Base-by-base conservation (phyloP, 176 grass and related monocot species). In the Alopecurus myosuroides region DNA sequence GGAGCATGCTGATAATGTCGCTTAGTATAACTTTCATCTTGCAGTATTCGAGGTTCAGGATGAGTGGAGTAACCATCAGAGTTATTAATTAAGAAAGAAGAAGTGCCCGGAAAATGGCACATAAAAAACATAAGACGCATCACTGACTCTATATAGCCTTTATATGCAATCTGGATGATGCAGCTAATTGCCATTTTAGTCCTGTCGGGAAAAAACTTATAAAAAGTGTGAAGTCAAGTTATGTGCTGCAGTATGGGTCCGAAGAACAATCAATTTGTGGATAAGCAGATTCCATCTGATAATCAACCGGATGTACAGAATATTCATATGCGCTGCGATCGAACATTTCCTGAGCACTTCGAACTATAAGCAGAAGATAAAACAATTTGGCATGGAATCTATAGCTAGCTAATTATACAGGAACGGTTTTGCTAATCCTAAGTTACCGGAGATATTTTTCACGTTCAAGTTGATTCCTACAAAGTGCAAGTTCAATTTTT, bases 311-410 rank as follows among this genome's bases (percentile, higher is more conserved):
- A 46, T 45, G n/a, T 36, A 22, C 76, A 80, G 34, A 8, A 80
- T 74, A 88, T 74, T 85, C 68, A 81, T 79, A 60, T 40, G 55
- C 12, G 8, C 1, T 17, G 22, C 0, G 37, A 81, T 76, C 77
- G 26, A 79, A 55, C 76, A 85, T 80, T 80, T 67, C 13, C 11
- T 68, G 57, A 46, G 67, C 76, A 89, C 87, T 66, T 79, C 76
- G 11, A 46, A 29, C 76, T 51, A 1, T 10, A 65, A 58, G 46
- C 57, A 81, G 80, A 66, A 85, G 45, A 85, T 60, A 85, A 25
- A 60, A 30, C 87, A 76, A 85, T 68, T 81, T 81, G 22, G 8
- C 4, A 0, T 88, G 22, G 37, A 22, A 39, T 14, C 22, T 40
- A 23, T 10, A 41, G 3, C 22, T 70, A 70, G 22, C 22, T 40